A percentile compares a stretch with the other conserved stretches of the same genome.
Evolutionary conservation across 1,139 yeast species (phyloP).

Genomic region (Taphrina confusa): DNA sequence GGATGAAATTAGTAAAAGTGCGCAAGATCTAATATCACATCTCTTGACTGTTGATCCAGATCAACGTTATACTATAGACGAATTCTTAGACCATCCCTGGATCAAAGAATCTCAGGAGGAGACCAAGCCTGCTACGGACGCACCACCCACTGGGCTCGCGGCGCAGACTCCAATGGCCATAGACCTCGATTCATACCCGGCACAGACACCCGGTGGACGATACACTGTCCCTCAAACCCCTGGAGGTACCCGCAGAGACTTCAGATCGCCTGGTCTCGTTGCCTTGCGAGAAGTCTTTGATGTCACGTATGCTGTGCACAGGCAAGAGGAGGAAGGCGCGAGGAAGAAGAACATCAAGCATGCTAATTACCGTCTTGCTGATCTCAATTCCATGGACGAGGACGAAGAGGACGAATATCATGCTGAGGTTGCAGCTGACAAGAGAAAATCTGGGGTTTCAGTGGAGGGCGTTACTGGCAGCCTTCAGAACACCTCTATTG

Average conservation of each 20-base stretch:
- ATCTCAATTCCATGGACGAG: conserved; percentile 37
- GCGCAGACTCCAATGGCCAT: conserved; percentile 29
- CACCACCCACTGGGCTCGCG: conserved; percentile 40
- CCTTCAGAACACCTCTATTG: conserved; percentile 22
- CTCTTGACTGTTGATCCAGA: conserved; percentile 81
- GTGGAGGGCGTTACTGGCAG: conserved; percentile 32
- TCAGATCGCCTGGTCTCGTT: conserved; percentile 83
- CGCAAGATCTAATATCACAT: conserved; percentile 73
- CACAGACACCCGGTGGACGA: conserved; percentile 31
- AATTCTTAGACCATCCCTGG: conserved; percentile 83
- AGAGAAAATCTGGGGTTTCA: conserved; percentile 7
- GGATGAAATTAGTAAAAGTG: conserved; percentile 84
- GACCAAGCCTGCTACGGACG: conserved; percentile 44
- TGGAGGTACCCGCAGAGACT: conserved; percentile 34
- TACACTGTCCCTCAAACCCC: conserved; percentile 30
- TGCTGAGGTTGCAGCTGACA: conserved; percentile 36
- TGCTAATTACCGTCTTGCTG: conserved; percentile 31
- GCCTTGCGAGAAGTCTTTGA: conserved; percentile 95
- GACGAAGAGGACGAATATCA: conserved; percentile 43
- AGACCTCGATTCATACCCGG: conserved; percentile 15
- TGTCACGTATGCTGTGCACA: conserved; percentile 88
- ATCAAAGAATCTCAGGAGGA: conserved; percentile 48
- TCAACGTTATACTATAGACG: conserved; percentile 69
- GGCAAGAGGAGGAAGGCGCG: conserved; percentile 83
- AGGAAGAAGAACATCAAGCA: conserved; percentile 43